Base-by-base conservation (phyloP, 2,329 filamentous ascomycete genomes). In the Ophiostoma quercus region DNA sequence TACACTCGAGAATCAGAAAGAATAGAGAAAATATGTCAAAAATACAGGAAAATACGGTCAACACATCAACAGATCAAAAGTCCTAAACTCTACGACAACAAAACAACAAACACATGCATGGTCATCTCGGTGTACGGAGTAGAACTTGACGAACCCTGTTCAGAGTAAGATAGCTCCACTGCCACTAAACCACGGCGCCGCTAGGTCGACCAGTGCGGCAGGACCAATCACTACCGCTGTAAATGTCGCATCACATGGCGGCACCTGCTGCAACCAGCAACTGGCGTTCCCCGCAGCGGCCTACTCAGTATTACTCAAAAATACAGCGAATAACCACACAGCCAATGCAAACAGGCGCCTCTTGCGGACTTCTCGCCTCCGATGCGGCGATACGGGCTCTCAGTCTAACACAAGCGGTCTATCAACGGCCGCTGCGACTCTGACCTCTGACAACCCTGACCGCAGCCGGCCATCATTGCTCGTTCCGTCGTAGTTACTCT, bases 301-400 rank as follows among this genome's bases (percentile, higher is more conserved):
- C 51, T 41, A 11, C 39, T 12, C 39, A 8, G 3, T 41, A 41
- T 41, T 12, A 39, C 37, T 39, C 25, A 1, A 29, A 29, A 29
- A 1, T 29, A 41, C 39, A 41, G 39, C 43, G 43, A 47, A 47
- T 47, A 19, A 8, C 14, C 16, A 19, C 14, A 19, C 43, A 19
- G 43, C 14, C 16, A 19, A 47, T 47, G 4, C 43, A 47, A 47
- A n/a, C 43, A 47, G 16, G 43, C 43, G 25, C 54, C 32, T 25
- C 54, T 22, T 68, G 39, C 67, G 51, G 51, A 57, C 51, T 25
- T 57, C 22, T 57, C 51, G n/a, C 51, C 51, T 25, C 51, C 51
- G 51, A 57, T 57, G 51, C 51, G 51, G 51, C 22, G 22, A 25
- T 25, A 57, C 51, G 51, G 51, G 3, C 51, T 47, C 43, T 41